These are phyloP conservation scores for Taiwanofungus camphoratus DNA, from an alignment of 1,284 basidiomycete genomes.

Conservation along the genomic window DNA sequence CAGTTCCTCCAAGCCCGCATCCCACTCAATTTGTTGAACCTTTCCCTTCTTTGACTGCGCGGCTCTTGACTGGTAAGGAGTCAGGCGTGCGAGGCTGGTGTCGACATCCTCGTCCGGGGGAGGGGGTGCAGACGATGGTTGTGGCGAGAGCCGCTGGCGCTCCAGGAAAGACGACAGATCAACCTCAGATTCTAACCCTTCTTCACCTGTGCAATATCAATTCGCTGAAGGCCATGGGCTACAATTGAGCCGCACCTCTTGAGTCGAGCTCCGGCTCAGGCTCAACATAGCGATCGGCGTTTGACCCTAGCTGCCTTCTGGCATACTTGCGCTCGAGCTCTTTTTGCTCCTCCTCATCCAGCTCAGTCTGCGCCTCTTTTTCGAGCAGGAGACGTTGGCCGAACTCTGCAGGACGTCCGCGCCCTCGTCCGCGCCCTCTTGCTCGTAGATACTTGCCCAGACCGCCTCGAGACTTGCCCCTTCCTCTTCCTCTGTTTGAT, in stretches of 20 bases:
- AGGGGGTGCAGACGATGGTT: conserved; percentile 22
- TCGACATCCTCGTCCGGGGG: conserved; percentile 48
- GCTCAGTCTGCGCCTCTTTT: conserved; percentile 42
- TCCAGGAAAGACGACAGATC: conserved; percentile 64
- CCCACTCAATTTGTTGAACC: conserved; percentile 60
- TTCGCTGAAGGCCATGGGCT: not conserved
- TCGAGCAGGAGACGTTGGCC: conserved; percentile 51
- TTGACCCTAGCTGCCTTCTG: conserved; percentile 54
- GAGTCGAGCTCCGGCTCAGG: conserved; percentile 50
- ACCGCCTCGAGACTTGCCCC: conserved; percentile 59
- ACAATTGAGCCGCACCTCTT: conserved; percentile 44
- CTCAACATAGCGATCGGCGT: conserved; percentile 68
- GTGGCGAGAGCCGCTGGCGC: conserved; percentile 42
- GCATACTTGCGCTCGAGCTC: conserved; percentile 47
- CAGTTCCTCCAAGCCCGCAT: conserved; percentile 56
- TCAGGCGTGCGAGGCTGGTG: conserved; percentile 50
- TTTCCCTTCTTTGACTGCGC: conserved; percentile 51
- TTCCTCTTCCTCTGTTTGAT: conserved; percentile 33
- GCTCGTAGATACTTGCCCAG: conserved; percentile 69
- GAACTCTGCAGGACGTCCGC: conserved; percentile 60
- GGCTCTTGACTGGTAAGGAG: conserved; percentile 23
- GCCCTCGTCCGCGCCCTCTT: conserved; percentile 51
- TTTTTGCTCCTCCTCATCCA: conserved; percentile 37
- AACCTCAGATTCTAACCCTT: conserved; percentile 63
- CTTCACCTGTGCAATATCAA: conserved; percentile 44